Conservation (phyloP, 768 basidiomycete species). For the Mrakia frigida region DNA sequence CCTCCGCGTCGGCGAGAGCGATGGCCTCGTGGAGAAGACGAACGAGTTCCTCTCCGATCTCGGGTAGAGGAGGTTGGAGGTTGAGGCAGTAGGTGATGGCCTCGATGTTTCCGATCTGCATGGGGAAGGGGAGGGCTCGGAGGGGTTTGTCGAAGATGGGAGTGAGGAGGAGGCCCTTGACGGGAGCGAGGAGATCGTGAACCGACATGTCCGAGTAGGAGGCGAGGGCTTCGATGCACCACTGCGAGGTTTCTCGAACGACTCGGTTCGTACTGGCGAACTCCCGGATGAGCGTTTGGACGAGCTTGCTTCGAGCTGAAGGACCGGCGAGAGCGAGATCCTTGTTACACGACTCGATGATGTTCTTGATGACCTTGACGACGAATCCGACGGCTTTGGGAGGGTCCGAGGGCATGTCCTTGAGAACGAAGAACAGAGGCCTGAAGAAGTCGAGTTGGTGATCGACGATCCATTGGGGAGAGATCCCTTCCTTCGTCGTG, state of each 20-base stretch:
- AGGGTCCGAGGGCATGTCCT: slow-evolving; percentile 87
- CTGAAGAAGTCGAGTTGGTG: slow-evolving; percentile 86
- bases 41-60: slow-evolving; percentile 84
- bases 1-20: slow-evolving; percentile 92
- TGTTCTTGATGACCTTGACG: slow-evolving; percentile 59
- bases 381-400: slow-evolving; percentile 76
- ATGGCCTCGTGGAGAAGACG: slow-evolving; percentile 88
- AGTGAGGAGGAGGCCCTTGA: slow-evolving; percentile 79
- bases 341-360: slow-evolving; percentile 42
- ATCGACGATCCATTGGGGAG: slow-evolving; percentile 72
- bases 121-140: slow-evolving; percentile 84
- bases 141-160: slow-evolving; percentile 95
- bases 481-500: slow-evolving; percentile 63
- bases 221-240: slow-evolving; percentile 71
- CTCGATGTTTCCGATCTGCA: slow-evolving; percentile 97
- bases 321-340: slow-evolving; percentile 12
- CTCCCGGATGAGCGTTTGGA: slow-evolving; percentile 58
- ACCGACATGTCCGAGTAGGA: slow-evolving; percentile 65
- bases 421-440: slow-evolving; percentile 81
- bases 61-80: slow-evolving; percentile 80
- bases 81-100: slow-evolving; percentile 90
- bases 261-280: slow-evolving; percentile 77
- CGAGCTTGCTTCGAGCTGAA: slow-evolving; percentile 41
- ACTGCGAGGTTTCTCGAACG: slow-evolving; percentile 77
- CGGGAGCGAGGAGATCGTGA: slow-evolving; percentile 68